Evolutionary conservation across 2,329 filamentous ascomycete species (phyloP).

Genomic region (Aspergillus sp.): DNA sequence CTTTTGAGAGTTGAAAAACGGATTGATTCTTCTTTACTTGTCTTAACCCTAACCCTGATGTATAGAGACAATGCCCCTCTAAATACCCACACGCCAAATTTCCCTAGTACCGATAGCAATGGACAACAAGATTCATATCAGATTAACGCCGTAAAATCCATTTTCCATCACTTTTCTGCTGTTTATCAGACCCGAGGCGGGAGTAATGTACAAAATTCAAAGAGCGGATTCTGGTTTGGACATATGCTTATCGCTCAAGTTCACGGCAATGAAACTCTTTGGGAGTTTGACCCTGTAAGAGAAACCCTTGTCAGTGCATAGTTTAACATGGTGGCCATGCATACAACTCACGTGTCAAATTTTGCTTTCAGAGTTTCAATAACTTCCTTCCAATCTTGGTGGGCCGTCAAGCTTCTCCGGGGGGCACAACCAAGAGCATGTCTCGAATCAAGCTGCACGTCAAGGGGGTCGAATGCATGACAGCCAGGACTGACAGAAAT

Average conservation of each 20-base stretch:
- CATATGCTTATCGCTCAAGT: slow-evolving; percentile 43
- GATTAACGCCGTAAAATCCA: too few relatives aligned
- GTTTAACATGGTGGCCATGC: slow-evolving; percentile 1
- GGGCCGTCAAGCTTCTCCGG: slow-evolving; percentile 78
- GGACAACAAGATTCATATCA: too few relatives aligned
- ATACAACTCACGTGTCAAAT: slow-evolving; percentile 70
- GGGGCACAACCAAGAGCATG: slow-evolving; percentile 94
- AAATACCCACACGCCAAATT: too few relatives aligned
- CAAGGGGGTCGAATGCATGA: slow-evolving; percentile 90
- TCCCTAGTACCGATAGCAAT: too few relatives aligned
- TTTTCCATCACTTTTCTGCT: too few relatives aligned
- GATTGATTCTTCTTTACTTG: too few relatives aligned
- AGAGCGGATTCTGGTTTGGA: slow-evolving; percentile 10
- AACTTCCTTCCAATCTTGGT: slow-evolving; percentile 94
- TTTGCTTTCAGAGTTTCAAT: slow-evolving; percentile 90
- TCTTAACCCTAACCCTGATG: too few relatives aligned
- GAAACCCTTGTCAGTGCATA: slow-evolving; percentile 2
- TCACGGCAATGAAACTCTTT: slow-evolving; percentile 45
- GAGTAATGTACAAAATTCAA: neutral
- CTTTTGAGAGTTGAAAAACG: too few relatives aligned
- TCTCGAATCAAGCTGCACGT: slow-evolving; percentile 91
- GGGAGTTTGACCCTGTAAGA: slow-evolving; percentile 42
- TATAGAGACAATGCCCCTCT: too few relatives aligned
- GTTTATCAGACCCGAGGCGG: neutral
- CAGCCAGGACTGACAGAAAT: slow-evolving; percentile 94